Conservation (phyloP, 495 filamentous ascomycete species). For the Penicillium fimorum region DNA sequence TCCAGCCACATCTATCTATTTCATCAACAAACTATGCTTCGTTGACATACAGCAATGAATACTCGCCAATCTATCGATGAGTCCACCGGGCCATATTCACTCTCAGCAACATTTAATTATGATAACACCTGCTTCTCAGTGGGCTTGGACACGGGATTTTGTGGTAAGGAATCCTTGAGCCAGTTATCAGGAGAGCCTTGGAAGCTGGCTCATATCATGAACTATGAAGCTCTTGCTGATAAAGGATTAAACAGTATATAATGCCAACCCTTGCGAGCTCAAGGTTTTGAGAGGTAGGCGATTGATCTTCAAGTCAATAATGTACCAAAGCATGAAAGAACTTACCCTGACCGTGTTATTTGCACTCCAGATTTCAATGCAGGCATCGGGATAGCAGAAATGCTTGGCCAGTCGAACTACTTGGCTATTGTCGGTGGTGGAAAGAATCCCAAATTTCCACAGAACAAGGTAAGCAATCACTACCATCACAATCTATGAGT, state of each 20-base stretch:
- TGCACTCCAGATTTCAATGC: conserved; percentile 69
- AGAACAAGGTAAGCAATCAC: conserved; percentile 67
- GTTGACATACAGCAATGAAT: conserved; percentile 64
- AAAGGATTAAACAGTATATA: conserved; percentile 59
- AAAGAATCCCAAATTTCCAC: conserved; percentile 77
- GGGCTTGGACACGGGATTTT: conserved; percentile 82
- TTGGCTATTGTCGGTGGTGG: conserved; percentile 90
- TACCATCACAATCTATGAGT: neutral
- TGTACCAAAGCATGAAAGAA: neutral
- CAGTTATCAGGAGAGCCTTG: neutral
- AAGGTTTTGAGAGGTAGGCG: conserved; percentile 62
- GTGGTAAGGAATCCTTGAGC: conserved; percentile 54
- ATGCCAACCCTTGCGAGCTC: conserved; percentile 71
- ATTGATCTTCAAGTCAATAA: neutral
- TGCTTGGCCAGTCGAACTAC: conserved; percentile 86
- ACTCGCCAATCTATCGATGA: conserved; percentile 82
- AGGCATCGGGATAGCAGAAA: conserved; percentile 78
- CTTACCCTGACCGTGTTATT: conserved; percentile 1
- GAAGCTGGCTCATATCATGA: conserved; percentile 7
- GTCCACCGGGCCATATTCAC: conserved; percentile 67
- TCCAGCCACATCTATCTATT: neutral
- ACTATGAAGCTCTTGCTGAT: conserved; percentile 11
- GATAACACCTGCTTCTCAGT: conserved; percentile 87
- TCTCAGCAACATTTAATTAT: conserved; percentile 84
- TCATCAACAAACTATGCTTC: conserved; percentile 14